These are phyloP conservation scores for Chlamydomonas applanata DNA, from an alignment of 139 green algal genomes.

Conservation along the genomic window DNA sequence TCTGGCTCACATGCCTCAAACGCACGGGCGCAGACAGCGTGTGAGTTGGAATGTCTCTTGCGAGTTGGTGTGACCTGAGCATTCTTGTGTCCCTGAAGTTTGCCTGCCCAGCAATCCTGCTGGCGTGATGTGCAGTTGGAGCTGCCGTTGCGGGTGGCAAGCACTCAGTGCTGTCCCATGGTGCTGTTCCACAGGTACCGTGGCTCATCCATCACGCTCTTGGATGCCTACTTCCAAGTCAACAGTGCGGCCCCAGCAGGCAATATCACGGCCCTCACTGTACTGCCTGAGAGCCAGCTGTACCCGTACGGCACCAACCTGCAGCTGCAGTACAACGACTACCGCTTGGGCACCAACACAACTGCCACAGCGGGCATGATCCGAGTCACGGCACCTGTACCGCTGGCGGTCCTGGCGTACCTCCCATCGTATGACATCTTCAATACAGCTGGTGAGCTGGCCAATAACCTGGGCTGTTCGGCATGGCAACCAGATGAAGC, in stretches of 20 bases:
- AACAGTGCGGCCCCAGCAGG: not conserved
- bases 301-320: too few species aligned
- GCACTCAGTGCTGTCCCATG: too few species aligned
- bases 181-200: conserved; percentile 13
- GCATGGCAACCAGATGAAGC: too few species aligned
- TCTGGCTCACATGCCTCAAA: conserved; percentile 5
- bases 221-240: conserved; percentile 24
- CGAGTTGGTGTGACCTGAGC: too few species aligned
- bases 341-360: not conserved
- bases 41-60: conserved; percentile 2
- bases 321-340: not conserved
- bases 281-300: too few species aligned
- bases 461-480: too few species aligned
- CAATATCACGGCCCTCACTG: not conserved
- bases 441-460: conserved; percentile 36
- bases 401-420: conserved; percentile 31
- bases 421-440: conserved; percentile 36
- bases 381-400: not conserved
- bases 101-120: too few species aligned
- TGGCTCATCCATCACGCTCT: conserved; percentile 8
- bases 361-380: too few species aligned
- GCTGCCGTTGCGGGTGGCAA: too few species aligned
- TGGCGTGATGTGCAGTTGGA: too few species aligned
- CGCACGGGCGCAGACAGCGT: not conserved
- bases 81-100: too few species aligned